Base-by-base conservation (phyloP, 140 eudicot species). In the Flaveria floridana region DNA sequence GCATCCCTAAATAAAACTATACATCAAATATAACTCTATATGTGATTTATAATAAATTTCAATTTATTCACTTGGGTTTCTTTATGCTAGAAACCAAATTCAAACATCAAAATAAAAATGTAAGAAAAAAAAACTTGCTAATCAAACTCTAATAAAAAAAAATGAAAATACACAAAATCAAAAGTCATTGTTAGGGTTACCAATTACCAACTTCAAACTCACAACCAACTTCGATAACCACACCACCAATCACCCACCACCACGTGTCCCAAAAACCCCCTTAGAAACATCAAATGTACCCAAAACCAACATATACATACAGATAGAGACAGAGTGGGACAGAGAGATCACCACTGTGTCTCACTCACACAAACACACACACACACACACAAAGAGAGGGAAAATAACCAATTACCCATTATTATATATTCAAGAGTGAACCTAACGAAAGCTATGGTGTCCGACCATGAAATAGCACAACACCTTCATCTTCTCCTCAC, bases 391-490 rank as follows among this genome's bases (percentile, higher is more conserved):
- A 62, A 30, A 65, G 50, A 65, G 50, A 65, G 15, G 23, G 70
- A 65, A 37, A 65, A 65, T 5, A 34, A 34, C 7, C 44, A 26
- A 30, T 20, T 21, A 10, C 21, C 8, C 15, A 12, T 30, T 34
- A 30, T 30, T 44, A 44, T 44, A 34, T 34, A 34, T 44, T 11
- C 50, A 44, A 44, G 14, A 44, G 14, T 44, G 14, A 44, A 44
- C 14, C 50, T 1, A 44, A 44, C 52, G 3, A 3, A 5, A 71
- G 72, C 79, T 56, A 89, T 88, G 95, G 86, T 74, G 70, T 78
- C 95, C 66, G 95, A 88, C 86, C 89, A 88, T 63, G 91, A 88
- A 70, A 80, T 88, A 74, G 91, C 89, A 25, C 74, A 79, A 75
- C 82, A 79, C 2, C 82, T 88, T 18, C 89, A 86, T 78, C 80